phyloP scores from a whole-genome alignment of 1,284 basidiomycete genomes.

The Boletus semigastroideus region DNA sequence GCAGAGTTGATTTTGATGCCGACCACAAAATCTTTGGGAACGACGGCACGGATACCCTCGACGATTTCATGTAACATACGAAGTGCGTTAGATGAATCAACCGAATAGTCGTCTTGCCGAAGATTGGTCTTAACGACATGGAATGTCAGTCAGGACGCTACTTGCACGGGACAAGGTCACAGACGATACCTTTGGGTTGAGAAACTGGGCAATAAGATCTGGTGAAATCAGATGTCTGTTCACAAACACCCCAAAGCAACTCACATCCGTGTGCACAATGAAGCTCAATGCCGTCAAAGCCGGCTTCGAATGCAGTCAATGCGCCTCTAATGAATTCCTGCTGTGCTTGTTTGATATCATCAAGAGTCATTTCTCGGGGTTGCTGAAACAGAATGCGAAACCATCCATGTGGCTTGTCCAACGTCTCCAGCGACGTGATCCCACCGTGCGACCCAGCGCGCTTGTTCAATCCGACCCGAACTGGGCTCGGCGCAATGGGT shows the following conservation, averaged over 20 bases:
- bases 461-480: constrained; percentile 50
- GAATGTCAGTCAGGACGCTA: not conserved
- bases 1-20: constrained; percentile 88
- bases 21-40: constrained; percentile 65
- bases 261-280: constrained; percentile 89
- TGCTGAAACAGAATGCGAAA: constrained; percentile 60
- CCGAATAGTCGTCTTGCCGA: constrained; percentile 65
- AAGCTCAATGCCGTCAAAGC: constrained; percentile 89
- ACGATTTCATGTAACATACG: constrained; percentile 69
- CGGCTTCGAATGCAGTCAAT: constrained; percentile 61
- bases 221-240: not conserved
- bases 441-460: constrained; percentile 12
- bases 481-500: constrained; percentile 74
- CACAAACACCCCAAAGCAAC: constrained; percentile 26
- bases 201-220: constrained; percentile 86
- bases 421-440: not conserved
- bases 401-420: constrained; percentile 28
- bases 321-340: constrained; percentile 73
- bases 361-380: constrained; percentile 59
- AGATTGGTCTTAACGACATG: constrained; percentile 57
- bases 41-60: constrained; percentile 54
- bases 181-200: constrained; percentile 67
- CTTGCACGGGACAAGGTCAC: constrained; percentile 2
- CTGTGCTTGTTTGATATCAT: constrained; percentile 65
- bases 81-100: constrained; percentile 44